Percentiles rank a stretch among this genome's conserved stretches.
Conservation (phyloP, 805 yeast genomes). For the Teunomyces cretensis region DNA sequence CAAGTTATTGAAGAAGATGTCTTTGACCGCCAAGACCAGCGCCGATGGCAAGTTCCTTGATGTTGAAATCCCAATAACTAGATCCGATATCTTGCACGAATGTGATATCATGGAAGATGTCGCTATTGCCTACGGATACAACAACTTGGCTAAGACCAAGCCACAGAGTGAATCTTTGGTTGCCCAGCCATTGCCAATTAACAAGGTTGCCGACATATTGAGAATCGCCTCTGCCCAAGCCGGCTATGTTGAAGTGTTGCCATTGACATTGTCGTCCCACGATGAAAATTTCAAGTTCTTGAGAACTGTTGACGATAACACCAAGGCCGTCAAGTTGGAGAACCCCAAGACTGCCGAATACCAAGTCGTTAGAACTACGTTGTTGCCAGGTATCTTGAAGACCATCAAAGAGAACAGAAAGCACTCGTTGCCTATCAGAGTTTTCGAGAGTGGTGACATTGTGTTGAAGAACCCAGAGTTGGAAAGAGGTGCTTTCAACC, state of each 20-base stretch:
- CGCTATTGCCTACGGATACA: constrained; percentile 93
- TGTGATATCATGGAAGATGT: constrained; percentile 99
- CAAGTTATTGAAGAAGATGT: constrained; percentile 74
- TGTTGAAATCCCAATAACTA: constrained; percentile 84
- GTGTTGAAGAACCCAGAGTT: constrained; percentile 75
- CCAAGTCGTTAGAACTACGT: constrained; percentile 94
- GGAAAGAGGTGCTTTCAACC: constrained; percentile 89
- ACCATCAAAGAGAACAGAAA: constrained; percentile 95
- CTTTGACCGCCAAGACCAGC: constrained; percentile 62
- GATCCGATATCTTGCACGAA: constrained; percentile 94
- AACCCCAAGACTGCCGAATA: constrained; percentile 97
- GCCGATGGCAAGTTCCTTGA: constrained; percentile 51
- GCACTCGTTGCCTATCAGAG: constrained; percentile 91
- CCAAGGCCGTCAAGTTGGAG: constrained; percentile 83
- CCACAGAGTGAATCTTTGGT: constrained; percentile 78
- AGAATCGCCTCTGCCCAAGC: constrained; percentile 91
- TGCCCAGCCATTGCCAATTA: constrained; percentile 86
- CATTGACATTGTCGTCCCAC: constrained; percentile 92
- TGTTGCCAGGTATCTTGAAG: constrained; percentile 91
- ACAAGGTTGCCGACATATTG: constrained; percentile 86
- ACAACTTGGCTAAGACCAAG: constrained; percentile 75
- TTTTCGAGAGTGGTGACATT: constrained; percentile 94
- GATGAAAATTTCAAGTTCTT: constrained; percentile 94
- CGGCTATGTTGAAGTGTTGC: constrained; percentile 95
- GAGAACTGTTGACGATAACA: constrained; percentile 68